Base-by-base conservation (phyloP, 495 filamentous ascomycete species). In the Chaetomidium leptoderma region DNA sequence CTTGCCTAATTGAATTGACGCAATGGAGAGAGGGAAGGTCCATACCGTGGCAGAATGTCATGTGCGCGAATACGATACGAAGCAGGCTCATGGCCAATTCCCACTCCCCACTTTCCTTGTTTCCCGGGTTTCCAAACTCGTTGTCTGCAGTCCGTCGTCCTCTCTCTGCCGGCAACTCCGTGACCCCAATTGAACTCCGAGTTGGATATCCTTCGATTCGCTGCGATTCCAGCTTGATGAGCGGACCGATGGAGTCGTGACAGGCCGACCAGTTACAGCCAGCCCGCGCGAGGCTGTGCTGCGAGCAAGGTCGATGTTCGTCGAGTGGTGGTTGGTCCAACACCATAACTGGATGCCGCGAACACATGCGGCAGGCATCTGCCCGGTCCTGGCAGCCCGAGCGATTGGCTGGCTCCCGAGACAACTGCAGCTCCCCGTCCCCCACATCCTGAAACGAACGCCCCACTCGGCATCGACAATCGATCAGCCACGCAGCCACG, bases 401-500 rank as follows among this genome's bases (percentile, higher is more conserved):
- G 58, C 64, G 64, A 67, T 67, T 67, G 64, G 64, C 56, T 24
- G 26, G 46, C 59, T 53, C 29, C 52, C 64, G 64, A 66, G 59
- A 60, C 55, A 56, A 32, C 51, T 56, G 29, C 29, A 54, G 23
- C 17, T 43, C 11, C 30, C 56, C 23, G 24, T n/a, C 36, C 53
- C 54, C 51, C 55, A 30, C 49, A 56, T 17, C 48, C 7, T 17
- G 42, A 23, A 37, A n/a, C 36, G 30, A 37, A n/a, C 36, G 50
- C 19, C 27, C 48, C 48, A 35, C 19, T 16, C 48, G 32, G 48
- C 57, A 53, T 36, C 37, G 27, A 43, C 23, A 58, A 58, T 26
- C 36, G 23, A 57, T 50, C n/a, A 27, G 45, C 33, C 40, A 51
- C 47, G 17, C n/a, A 27, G 45, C 33, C 40, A 51, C 47, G 17